Evolutionary conservation across 441 rosid species (phyloP).

Genomic region (Adansonia gregorii): DNA sequence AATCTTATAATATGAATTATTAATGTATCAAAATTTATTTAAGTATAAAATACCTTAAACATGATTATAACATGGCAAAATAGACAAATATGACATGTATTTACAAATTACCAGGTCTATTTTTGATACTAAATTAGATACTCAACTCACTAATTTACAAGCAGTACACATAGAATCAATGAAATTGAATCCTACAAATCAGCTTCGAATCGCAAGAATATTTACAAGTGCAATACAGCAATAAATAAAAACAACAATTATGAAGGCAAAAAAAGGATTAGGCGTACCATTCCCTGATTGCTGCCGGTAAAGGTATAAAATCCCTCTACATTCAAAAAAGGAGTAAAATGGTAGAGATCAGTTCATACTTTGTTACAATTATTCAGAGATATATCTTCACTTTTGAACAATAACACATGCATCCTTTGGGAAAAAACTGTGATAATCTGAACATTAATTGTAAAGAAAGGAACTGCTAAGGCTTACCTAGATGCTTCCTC

Average conservation of each 20-base stretch:
- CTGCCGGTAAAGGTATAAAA: conserved; percentile 69
- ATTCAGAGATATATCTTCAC: not conserved
- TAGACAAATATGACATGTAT: too few relatives aligned
- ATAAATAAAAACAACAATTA: not conserved
- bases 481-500: conserved; percentile 91
- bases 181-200: conserved; percentile 16
- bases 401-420: not conserved
- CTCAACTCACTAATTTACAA: not conserved
- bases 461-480: not conserved
- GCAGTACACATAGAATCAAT: conserved; percentile 5
- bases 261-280: not conserved
- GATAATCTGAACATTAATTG: not conserved
- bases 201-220: not conserved
- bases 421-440: not conserved
- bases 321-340: conserved; percentile 50
- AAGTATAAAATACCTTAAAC: too few relatives aligned
- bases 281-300: conserved; percentile 79
- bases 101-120: too few relatives aligned
- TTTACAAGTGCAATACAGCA: not conserved
- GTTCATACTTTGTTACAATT: not conserved
- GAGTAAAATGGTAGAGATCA: conserved; percentile 19
- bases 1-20: too few relatives aligned
- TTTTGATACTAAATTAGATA: not conserved
- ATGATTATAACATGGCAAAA: too few relatives aligned
- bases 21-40: too few relatives aligned